phyloP scores from a whole-genome alignment of 495 filamentous ascomycete species.

The Hapsidospora chrysogenum region DNA sequence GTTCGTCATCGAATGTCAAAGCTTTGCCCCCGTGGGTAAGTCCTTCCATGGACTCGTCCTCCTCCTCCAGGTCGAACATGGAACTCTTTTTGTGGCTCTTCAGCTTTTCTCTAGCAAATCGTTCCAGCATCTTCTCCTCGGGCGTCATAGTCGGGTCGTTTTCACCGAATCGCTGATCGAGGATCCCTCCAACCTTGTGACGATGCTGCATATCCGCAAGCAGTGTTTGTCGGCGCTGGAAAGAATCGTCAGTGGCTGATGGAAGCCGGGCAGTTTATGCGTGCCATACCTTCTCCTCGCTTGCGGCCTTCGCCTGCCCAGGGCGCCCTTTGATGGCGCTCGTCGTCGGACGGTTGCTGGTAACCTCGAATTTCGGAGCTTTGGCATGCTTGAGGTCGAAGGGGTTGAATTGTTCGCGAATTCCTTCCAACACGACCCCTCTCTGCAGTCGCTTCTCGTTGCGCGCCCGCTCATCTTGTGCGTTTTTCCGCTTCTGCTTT shows the following conservation, averaged over 20 bases:
- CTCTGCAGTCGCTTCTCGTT: conserved; percentile 56
- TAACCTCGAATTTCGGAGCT: conserved; percentile 59
- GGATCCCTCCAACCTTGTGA: conserved; percentile 80
- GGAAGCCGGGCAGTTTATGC: too few relatives aligned
- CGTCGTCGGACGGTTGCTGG: conserved; percentile 39
- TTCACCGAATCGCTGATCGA: conserved; percentile 91
- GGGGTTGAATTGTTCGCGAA: conserved; percentile 91
- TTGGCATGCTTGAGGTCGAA: conserved; percentile 74
- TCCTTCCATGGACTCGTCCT: conserved; percentile 53
- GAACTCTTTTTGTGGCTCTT: conserved; percentile 48
- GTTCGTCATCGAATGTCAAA: conserved; percentile 38
- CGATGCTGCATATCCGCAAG: conserved; percentile 70
- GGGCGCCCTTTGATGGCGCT: conserved; percentile 47
- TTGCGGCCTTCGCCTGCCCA: conserved; percentile 65
- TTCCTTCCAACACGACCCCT: conserved; percentile 56
- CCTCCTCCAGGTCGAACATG: conserved; percentile 83
- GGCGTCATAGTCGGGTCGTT: conserved; percentile 85
- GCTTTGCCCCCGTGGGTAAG: conserved; percentile 76
- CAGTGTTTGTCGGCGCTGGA: conserved; percentile 58
- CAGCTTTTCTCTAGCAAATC: conserved; percentile 76
- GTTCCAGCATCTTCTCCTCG: conserved; percentile 81
- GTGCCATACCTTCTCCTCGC: conserved; percentile 63
- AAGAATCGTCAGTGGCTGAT: too few relatives aligned
- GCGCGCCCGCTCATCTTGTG: conserved; percentile 39
- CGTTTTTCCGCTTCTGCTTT: conserved; percentile 66